Conservation (phyloP, 1,284 basidiomycete species). For the Austroboletus niveus region DNA sequence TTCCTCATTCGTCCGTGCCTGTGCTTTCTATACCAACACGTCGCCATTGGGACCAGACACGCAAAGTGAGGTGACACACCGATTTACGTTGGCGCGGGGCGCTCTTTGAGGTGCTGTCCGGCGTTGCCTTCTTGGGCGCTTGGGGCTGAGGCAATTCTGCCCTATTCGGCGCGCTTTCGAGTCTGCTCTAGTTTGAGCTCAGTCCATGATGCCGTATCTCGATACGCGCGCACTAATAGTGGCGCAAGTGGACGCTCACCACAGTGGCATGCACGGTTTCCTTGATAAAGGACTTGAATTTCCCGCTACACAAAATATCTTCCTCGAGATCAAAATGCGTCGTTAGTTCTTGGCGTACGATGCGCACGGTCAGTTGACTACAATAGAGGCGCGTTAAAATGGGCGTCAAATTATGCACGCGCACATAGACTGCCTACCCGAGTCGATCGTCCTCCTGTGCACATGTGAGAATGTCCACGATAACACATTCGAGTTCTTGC, state of each 20-base stretch:
- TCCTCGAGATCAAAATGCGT: slow-evolving; percentile 38
- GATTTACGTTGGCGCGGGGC: slow-evolving; percentile 8
- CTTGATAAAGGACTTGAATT: slow-evolving; percentile 46
- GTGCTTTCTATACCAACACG: slow-evolving; percentile 1
- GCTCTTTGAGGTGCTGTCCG: background rate
- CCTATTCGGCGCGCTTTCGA: slow-evolving; percentile 1
- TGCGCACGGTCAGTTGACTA: slow-evolving; percentile 49
- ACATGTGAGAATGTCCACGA: slow-evolving; percentile 26
- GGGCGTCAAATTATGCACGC: background rate
- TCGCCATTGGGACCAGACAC: background rate
- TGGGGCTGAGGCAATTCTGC: background rate
- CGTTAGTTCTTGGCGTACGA: slow-evolving; percentile 48
- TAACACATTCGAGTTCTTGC: slow-evolving; percentile 21
- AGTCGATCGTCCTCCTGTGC: slow-evolving; percentile 29
- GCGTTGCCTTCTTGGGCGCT: slow-evolving; percentile 5
- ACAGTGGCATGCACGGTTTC: slow-evolving; percentile 39
- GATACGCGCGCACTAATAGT: background rate
- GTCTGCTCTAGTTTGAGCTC: slow-evolving; percentile 7
- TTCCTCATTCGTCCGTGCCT: background rate
- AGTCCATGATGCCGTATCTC: background rate
- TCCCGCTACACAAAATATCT: slow-evolving; percentile 40
- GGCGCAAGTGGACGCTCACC: slow-evolving; percentile 27
- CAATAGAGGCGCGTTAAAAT: slow-evolving; percentile 4
- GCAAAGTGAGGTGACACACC: slow-evolving; percentile 9
- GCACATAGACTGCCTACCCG: slow-evolving; percentile 15